phyloP scores from a whole-genome alignment of 83 land plant species.

The Thuja plicata region DNA sequence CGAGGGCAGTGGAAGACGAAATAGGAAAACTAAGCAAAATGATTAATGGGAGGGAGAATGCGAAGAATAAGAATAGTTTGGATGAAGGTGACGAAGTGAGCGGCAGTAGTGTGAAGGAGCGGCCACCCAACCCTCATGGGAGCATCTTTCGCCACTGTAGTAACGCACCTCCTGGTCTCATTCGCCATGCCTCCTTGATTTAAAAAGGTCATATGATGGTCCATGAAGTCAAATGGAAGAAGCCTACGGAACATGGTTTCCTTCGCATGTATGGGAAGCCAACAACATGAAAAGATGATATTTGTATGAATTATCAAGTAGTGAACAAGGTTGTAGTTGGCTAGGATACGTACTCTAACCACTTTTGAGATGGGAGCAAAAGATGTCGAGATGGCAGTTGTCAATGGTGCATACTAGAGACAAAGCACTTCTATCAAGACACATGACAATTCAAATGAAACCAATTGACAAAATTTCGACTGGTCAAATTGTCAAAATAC shows the following conservation, averaged over 20 bases:
- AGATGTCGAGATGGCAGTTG: too few species aligned
- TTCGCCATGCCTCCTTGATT: neutral
- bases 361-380: neutral
- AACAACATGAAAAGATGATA: neutral
- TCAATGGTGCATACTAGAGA: neutral
- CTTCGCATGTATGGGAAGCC: neutral
- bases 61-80: neutral
- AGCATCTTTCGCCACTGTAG: neutral
- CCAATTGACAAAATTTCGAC: too few species aligned
- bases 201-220: too few species aligned
- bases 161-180: neutral
- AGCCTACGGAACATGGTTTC: too few species aligned
- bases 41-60: neutral
- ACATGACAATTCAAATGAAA: too few species aligned
- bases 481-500: too few species aligned
- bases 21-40: neutral
- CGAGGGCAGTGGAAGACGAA: too few species aligned
- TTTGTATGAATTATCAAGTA: neutral
- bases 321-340: neutral
- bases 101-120: neutral
- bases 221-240: too few species aligned
- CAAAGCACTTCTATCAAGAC: neutral
- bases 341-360: neutral
- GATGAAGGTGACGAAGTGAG: neutral
- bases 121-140: constrained; percentile 1